These are phyloP conservation scores for Sistotremastrum suecicum DNA, from an alignment of 768 basidiomycete species.

Conservation along the genomic window DNA sequence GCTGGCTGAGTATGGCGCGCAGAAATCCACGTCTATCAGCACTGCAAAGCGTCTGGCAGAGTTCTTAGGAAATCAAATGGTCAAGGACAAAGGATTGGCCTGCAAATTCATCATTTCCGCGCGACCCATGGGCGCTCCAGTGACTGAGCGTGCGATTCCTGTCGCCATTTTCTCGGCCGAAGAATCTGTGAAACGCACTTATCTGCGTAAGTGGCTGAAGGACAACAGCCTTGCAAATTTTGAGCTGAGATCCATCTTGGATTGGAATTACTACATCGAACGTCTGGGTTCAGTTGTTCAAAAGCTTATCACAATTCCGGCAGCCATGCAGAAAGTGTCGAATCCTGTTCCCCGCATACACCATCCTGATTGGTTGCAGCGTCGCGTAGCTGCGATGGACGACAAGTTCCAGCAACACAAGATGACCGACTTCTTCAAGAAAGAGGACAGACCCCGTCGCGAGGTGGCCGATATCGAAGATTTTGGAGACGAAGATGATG, in stretches of 20 bases:
- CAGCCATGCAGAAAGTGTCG: constrained; percentile 92
- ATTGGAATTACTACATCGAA: constrained; percentile 98
- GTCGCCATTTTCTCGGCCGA: constrained; percentile 97
- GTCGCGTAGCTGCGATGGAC: constrained; percentile 73
- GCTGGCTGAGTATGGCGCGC: constrained; percentile 85
- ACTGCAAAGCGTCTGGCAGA: constrained; percentile 92
- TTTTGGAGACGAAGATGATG: constrained; percentile 15
- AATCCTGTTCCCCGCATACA: constrained; percentile 94
- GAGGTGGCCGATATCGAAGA: constrained; percentile 47
- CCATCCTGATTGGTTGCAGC: constrained; percentile 95
- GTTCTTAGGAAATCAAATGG: constrained; percentile 96
- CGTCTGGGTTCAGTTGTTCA: constrained; percentile 95
- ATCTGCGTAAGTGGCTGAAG: constrained; percentile 93
- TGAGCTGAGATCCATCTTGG: constrained; percentile 85
- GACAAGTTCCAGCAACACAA: constrained; percentile 99
- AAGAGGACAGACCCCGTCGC: constrained; percentile 13
- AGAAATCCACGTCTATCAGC: constrained; percentile 97
- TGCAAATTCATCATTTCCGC: constrained; percentile 99
- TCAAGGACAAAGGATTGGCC: constrained; percentile 96
- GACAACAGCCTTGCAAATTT: constrained; percentile 79
- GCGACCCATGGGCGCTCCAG: constrained; percentile 82
- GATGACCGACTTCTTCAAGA: constrained; percentile 84
- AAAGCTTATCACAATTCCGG: constrained; percentile 97
- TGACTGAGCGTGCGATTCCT: constrained; percentile 93
- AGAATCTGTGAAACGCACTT: constrained; percentile 75